Conservation (phyloP, 352 stramenopile genomes). For the Phytophthora aleatoria region DNA sequence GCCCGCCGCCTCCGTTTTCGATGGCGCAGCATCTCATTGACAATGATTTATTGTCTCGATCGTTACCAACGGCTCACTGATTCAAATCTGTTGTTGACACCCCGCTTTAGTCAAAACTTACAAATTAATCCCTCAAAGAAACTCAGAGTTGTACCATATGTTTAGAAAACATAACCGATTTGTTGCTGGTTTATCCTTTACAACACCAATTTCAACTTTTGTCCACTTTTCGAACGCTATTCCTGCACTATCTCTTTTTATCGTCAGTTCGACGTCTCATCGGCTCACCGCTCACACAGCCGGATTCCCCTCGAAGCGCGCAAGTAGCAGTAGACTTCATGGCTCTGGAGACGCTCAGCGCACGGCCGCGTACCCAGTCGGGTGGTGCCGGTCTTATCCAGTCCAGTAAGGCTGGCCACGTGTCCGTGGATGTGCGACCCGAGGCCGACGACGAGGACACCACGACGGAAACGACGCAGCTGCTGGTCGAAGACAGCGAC, state of each 20-base stretch:
- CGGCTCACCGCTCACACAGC: conserved; percentile 13
- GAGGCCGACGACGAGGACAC: conserved; percentile 23
- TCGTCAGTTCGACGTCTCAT: conserved; percentile 17
- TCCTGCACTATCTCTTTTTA: conserved; percentile 29
- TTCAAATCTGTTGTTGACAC: conserved; percentile 12
- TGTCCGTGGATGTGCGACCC: conserved; percentile 26
- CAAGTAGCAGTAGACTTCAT: conserved; percentile 18
- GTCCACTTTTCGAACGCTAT: not conserved
- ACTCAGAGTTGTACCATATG: not conserved
- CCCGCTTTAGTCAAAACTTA: conserved; percentile 12
- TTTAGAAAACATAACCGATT: not conserved
- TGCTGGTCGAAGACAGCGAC: conserved; percentile 21
- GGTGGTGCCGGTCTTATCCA: conserved; percentile 18
- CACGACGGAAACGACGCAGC: conserved; percentile 28
- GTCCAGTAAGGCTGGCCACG: conserved; percentile 20
- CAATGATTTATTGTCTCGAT: conserved; percentile 1
- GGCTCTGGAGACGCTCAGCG: conserved; percentile 29
- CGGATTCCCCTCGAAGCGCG: not conserved
- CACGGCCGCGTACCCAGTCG: conserved; percentile 25
- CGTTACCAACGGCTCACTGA: conserved; percentile 21
- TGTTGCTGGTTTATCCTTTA: not conserved
- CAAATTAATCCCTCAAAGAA: not conserved
- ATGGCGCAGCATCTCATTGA: conserved; percentile 26
- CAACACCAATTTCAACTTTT: not conserved
- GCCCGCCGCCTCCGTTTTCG: conserved; percentile 8